Evolutionary conservation across 1,284 basidiomycete genomes (phyloP).

Genomic region (Papiliotrema nemorosa): DNA sequence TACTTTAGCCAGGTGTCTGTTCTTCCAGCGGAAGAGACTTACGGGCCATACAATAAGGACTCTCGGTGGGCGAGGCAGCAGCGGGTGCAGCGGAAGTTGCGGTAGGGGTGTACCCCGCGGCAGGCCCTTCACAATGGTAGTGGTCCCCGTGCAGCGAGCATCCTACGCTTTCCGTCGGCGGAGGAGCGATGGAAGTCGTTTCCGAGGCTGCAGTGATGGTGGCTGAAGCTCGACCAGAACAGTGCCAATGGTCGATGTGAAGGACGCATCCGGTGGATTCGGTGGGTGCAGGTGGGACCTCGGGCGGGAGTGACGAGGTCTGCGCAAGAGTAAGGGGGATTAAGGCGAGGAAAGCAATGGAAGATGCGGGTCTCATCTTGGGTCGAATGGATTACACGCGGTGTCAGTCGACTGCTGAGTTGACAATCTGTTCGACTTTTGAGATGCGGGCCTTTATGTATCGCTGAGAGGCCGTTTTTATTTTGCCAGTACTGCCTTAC

Average conservation of each 20-base stretch:
- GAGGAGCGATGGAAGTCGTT: constrained; percentile 10
- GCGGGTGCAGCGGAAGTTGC: constrained; percentile 8
- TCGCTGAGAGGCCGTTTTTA: no score
- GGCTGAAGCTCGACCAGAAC: neutral
- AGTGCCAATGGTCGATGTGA: constrained; percentile 7
- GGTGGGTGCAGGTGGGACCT: constrained; percentile 2
- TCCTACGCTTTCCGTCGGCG: constrained; percentile 24
- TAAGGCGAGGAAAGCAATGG: no score
- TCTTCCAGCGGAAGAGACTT: constrained; percentile 1
- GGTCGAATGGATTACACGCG: no score
- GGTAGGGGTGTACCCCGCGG: constrained; percentile 11
- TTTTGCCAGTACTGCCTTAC: no score
- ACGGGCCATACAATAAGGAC: constrained; percentile 27
- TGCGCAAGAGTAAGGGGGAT: no score
- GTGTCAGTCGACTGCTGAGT: no score
- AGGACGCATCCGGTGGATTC: constrained; percentile 7
- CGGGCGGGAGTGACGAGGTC: no score
- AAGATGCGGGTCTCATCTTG: no score
- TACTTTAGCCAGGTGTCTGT: neutral
- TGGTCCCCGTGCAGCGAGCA: constrained; percentile 24
- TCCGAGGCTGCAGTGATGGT: no score
- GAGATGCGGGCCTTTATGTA: no score
- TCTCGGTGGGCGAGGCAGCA: constrained; percentile 26
- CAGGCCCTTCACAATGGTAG: constrained; percentile 28
- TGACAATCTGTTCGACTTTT: no score